Evolutionary conservation across 495 filamentous ascomycete genomes (phyloP), one percentile per base, ranked within the genome.

Genomic region (Neurospora cerealis): DNA sequence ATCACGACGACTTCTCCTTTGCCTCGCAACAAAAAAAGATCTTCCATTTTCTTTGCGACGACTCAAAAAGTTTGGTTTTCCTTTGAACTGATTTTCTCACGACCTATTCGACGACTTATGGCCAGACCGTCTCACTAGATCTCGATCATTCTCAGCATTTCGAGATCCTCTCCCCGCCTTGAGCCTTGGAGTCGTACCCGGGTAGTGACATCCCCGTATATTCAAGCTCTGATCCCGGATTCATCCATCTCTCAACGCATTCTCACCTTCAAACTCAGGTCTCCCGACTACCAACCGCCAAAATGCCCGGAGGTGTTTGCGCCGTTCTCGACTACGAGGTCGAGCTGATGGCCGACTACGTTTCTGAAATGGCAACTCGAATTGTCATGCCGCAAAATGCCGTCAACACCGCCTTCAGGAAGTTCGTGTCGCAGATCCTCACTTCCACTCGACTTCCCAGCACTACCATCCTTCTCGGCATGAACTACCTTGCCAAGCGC

Each of bases 301-400:
- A 80, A 76, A 87, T 87, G 85, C 88, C 82, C 75, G 96, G 96
- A 84, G 96, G 96, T 77, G 96, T 99, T 46, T 95, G 96, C 78
- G 93, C 93, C 72, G 91, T 96, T 82, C 89, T 99, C 81, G 96
- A 99, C 85, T 99, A 99, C 83, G 96, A 98, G 81, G 96, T 98
- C 90, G 94, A 97, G 76, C 87, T 93, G 81, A 99, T 98, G 94
- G 92, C 94, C 72, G 95, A 98, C 79, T 99, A 97, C 84, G 96
- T 99, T 80, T 91, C 94, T 71, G 93, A 97, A 79, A 96, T 95
- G 90, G 90, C 96, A 71, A 88, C 87, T 77, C 91, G 92, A 86
- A 91, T 94, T 79, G 90, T 95, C 77, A 88, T 90, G 77, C 90
- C 91, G 80, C 89, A 87, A 80, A 82, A 79, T 60, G 82, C 86